Conservation (phyloP, 257 asterid species). For the Asclepias syriaca region DNA sequence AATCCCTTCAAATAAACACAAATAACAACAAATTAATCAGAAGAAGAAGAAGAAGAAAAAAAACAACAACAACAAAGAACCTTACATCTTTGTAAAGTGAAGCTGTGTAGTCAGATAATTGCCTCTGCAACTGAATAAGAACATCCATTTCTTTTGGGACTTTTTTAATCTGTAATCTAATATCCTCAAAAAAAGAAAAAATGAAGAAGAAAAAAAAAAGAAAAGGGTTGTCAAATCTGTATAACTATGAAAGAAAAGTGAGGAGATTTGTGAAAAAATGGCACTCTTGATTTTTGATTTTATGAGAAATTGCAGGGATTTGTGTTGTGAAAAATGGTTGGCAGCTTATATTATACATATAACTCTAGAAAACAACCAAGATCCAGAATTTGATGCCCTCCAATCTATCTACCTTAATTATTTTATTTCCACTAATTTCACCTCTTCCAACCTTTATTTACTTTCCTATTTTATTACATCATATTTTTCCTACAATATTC, state of each 20-base stretch:
- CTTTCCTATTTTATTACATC: neutral
- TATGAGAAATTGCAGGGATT: neutral
- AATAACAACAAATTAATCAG: neutral
- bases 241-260: neutral
- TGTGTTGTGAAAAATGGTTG: neutral
- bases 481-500: no score
- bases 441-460: neutral
- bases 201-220: no score
- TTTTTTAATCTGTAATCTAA: neutral
- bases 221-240: neutral
- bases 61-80: neutral
- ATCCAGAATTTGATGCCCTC: conserved; percentile 14
- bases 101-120: conserved; percentile 24
- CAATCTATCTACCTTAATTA: no score
- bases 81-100: conserved; percentile 35
- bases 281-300: neutral
- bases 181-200: no score
- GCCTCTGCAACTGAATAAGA: conserved; percentile 26
- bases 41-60: neutral
- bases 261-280: neutral
- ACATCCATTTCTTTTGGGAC: conserved; percentile 18
- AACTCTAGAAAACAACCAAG: neutral
- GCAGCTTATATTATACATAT: neutral
- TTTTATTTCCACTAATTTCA: no score
- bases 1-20: conserved; percentile 13